These are phyloP conservation scores for Pleoardoris graminearum DNA, from an alignment of 2,329 filamentous ascomycete species.

Conservation along the genomic window DNA sequence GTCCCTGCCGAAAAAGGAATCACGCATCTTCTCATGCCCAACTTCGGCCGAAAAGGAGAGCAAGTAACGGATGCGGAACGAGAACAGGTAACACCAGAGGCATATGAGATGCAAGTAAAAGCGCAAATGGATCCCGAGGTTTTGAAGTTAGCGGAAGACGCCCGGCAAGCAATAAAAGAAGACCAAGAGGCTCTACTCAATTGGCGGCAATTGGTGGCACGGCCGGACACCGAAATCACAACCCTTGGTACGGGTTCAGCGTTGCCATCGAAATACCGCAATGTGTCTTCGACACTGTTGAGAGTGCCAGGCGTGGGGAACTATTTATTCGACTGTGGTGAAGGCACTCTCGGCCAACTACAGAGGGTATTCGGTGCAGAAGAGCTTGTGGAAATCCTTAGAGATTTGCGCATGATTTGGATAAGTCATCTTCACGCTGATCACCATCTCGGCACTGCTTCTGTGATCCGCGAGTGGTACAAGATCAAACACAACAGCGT, in stretches of 20 bases:
- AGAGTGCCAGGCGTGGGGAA: conserved; percentile 83
- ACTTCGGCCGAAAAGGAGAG: conserved; percentile 42
- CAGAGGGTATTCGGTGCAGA: conserved; percentile 70
- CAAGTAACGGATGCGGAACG: conserved; percentile 16
- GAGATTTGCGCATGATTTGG: conserved; percentile 79
- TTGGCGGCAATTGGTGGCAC: conserved; percentile 69
- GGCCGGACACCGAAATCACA: conserved; percentile 78
- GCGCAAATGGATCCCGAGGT: conserved; percentile 53
- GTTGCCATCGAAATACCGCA: conserved; percentile 88
- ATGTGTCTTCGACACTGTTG: conserved; percentile 86
- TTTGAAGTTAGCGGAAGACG: conserved; percentile 56
- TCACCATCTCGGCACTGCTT: conserved; percentile 85
- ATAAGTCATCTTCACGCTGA: conserved; percentile 97
- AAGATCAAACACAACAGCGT: conserved; percentile 54
- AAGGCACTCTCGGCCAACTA: conserved; percentile 88
- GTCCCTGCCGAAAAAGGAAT: conserved; percentile 47
- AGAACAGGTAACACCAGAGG: conserved; percentile 32
- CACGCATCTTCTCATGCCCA: conserved; percentile 52
- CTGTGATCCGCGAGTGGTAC: conserved; percentile 82
- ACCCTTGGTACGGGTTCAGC: conserved; percentile 91
- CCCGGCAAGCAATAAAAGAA: conserved; percentile 41
- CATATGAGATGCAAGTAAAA: conserved; percentile 51
- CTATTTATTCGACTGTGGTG: conserved; percentile 88
- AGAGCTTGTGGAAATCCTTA: conserved; percentile 71
- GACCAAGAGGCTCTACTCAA: conserved; percentile 53